Conservation (phyloP, 345 rosid genomes). For the Cardamine occulta region DNA sequence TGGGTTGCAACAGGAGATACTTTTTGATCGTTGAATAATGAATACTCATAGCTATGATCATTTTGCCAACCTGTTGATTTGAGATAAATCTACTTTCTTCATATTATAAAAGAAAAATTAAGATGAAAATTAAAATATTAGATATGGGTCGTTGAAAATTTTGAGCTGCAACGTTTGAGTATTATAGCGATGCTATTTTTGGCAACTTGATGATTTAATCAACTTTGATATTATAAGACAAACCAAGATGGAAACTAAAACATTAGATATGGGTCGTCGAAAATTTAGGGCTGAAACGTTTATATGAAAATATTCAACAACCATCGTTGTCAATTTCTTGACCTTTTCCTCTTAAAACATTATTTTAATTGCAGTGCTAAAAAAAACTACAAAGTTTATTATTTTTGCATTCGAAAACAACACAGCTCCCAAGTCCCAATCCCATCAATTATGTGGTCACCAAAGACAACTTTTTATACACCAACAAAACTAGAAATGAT, state of each 20-base stretch:
- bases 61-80: constrained; percentile 35
- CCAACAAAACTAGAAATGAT: constrained; percentile 16
- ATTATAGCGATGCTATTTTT: neutral
- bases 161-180: neutral
- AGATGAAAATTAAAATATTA: constrained; percentile 3
- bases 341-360: neutral
- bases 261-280: neutral
- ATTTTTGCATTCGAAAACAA: constrained; percentile 7
- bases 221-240: neutral
- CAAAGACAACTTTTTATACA: constrained; percentile 16
- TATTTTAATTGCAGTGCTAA: no score
- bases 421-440: constrained; percentile 38
- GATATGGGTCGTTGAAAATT: constrained; percentile 21
- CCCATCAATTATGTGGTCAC: constrained; percentile 39
- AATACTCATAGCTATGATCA: constrained; percentile 15
- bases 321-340: constrained; percentile 19
- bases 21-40: constrained; percentile 34
- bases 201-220: neutral
- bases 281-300: neutral
- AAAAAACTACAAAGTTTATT: constrained; percentile 15
- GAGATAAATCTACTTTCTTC: constrained; percentile 29
- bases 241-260: constrained; percentile 12
- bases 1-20: neutral
- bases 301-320: neutral
- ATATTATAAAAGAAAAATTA: neutral